Evolutionary conservation across 768 basidiomycete genomes (phyloP).

Genomic region (Psilocybe cyanescens): DNA sequence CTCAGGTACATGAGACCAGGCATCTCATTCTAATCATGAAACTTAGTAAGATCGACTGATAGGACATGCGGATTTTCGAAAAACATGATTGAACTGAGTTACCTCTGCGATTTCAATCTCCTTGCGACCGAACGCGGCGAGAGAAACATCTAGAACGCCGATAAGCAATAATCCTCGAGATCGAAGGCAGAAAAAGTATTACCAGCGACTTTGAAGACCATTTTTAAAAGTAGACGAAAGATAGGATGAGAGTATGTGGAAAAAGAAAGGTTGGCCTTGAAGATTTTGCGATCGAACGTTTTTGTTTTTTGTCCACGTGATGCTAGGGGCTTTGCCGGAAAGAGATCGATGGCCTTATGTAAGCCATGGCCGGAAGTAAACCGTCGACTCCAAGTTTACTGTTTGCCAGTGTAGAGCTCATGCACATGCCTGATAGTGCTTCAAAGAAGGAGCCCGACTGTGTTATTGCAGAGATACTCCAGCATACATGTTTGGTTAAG

Average conservation of each 20-base stretch:
- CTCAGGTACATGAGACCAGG: constrained; percentile 95
- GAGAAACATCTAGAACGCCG: constrained; percentile 73
- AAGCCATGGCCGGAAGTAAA: neutral
- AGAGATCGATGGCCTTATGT: constrained; percentile 20
- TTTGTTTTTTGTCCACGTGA: constrained; percentile 40
- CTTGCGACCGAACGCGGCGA: constrained; percentile 99
- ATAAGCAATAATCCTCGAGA: constrained; percentile 15
- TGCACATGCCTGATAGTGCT: neutral
- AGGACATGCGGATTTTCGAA: constrained; percentile 3
- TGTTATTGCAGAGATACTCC: constrained; percentile 70
- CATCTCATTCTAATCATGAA: constrained; percentile 78
- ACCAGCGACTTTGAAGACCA: constrained; percentile 95
- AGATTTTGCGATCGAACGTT: constrained; percentile 38
- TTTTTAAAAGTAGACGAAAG: constrained; percentile 40
- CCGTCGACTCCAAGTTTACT: neutral
- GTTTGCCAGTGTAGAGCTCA: neutral
- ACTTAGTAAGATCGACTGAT: constrained; percentile 19
- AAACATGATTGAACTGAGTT: constrained; percentile 19
- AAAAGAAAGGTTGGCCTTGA: constrained; percentile 16
- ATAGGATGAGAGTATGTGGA: constrained; percentile 26
- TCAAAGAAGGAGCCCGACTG: constrained; percentile 38
- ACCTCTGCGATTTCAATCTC: constrained; percentile 99
- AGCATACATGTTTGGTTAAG: constrained; percentile 63
- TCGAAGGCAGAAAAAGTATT: constrained; percentile 18
- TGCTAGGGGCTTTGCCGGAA: neutral